phyloP scores from a whole-genome alignment of 176 grass and related monocot species.

The Tillandsia leiboldiana region DNA sequence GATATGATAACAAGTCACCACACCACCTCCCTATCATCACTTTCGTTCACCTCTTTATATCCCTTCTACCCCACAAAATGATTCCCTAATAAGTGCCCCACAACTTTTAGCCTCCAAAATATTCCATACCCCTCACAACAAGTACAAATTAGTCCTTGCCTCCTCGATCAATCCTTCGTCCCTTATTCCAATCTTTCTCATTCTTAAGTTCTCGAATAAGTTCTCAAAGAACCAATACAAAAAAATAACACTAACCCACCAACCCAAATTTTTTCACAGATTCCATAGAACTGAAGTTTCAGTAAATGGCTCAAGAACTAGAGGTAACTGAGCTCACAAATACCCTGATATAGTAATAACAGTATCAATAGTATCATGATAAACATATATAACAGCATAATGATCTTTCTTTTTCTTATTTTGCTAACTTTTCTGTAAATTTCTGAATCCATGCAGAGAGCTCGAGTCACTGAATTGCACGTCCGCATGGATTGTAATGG shows the following conservation, averaged over 20 bases:
- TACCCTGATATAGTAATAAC: neutral
- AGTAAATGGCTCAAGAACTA: conserved; percentile 23
- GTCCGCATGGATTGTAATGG: conserved; percentile 53
- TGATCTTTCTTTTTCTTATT: neutral
- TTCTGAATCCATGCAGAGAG: conserved; percentile 15
- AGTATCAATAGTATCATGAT: neutral
- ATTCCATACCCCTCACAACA: conserved; percentile 16
- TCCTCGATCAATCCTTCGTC: conserved; percentile 12
- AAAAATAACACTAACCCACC: neutral
- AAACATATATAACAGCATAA: neutral
- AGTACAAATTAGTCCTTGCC: conserved; percentile 28
- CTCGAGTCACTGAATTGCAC: conserved; percentile 34
- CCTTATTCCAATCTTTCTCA: conserved; percentile 1
- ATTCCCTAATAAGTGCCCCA: conserved; percentile 34
- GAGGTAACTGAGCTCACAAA: conserved; percentile 16
- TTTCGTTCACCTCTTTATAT: conserved; percentile 21
- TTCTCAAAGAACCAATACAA: neutral
- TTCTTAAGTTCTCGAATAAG: neutral
- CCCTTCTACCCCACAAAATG: neutral
- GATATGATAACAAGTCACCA: neutral
- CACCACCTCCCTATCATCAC: conserved; percentile 2
- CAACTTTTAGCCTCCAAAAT: conserved; percentile 26
- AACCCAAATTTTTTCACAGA: neutral
- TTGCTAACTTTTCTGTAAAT: neutral
- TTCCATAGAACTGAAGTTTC: neutral